Percentiles rank a stretch among this genome's conserved stretches.
Evolutionary conservation across 441 rosid genomes (phyloP).

Genomic region (Pelargonium fulgidum): DNA sequence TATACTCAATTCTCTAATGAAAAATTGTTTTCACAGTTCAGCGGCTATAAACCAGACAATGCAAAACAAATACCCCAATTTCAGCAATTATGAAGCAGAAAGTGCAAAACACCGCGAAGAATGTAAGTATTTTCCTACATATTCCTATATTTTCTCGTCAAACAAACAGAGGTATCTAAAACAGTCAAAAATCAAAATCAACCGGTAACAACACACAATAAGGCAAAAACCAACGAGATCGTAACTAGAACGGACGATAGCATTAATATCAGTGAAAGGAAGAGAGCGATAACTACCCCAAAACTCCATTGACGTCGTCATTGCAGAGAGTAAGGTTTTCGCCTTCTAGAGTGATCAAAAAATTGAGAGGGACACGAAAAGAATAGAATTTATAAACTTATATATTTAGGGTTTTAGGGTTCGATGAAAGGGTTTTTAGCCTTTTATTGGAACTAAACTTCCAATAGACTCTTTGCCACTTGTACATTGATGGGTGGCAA

Average conservation of each 20-base stretch:
- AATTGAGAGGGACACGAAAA: too few species aligned
- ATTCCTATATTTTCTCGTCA: conserved; percentile 15
- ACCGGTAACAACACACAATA: not conserved
- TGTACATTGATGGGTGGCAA: too few species aligned
- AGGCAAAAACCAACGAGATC: not conserved
- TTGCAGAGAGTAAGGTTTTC: not conserved
- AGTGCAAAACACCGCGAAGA: not conserved
- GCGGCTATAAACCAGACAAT: not conserved
- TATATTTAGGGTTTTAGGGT: not conserved
- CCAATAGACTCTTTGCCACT: too few species aligned
- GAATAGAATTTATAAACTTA: not conserved
- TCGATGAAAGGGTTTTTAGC: not conserved
- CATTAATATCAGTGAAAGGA: not conserved
- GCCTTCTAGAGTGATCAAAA: not conserved
- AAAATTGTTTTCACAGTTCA: not conserved
- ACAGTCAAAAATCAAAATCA: not conserved
- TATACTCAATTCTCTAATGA: too few species aligned
- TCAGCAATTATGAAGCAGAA: not conserved
- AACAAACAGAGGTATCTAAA: conserved; percentile 8
- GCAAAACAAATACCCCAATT: not conserved
- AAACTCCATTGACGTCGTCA: not conserved
- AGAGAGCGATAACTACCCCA: not conserved
- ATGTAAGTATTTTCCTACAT: not conserved
- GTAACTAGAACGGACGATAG: not conserved
- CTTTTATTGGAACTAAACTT: too few species aligned